Base-by-base conservation (phyloP, 495 filamentous ascomycete species). In the Aspergillus panamensis region DNA sequence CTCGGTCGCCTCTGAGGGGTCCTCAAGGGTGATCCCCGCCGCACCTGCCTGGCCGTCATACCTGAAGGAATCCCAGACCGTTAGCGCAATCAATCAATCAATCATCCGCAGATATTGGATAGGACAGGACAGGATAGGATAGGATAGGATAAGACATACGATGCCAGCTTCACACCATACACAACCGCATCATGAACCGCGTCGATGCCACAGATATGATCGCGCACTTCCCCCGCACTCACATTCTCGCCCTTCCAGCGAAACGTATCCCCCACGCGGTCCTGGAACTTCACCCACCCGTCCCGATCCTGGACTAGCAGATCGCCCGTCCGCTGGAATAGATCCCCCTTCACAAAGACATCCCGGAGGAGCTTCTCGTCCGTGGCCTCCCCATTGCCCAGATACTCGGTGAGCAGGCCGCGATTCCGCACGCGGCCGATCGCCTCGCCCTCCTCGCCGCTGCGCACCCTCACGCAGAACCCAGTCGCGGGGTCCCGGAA, bases 181-280 rank as follows among this genome's bases (percentile, higher is more conserved):
- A 82, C 78, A 17, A 79, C 71, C 4, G 78, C 78, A 67, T 82
- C 79, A 39, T 73, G 69, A 14, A 81, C 73, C 8, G 69, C 72
- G 0, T 69, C 63, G 48, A 80, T 73, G 25, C 66, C 64, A 32
- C 77, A 77, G 45, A 82, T 75, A 59, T 78, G 75, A 60, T 79
- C 77, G 30, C 77, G 63, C 17, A 84, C 82, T 57, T 91, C 85
- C 19, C 87, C 85, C 0, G 92, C 94, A 8, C 85, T 88, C 1
- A 96, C 90, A 60, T 97, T 97, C 74, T 97, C 93, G 17, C 83
- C 84, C 73, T 96, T 96, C 92, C 93, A 97, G 29, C 93, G 84
- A 75, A 92, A 97, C 0, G 93, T 97, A 66, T 97, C 93, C 48
- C 93, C 93, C 50, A 96, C 89, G 1, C 92, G 89, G 68, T 97